phyloP scores from a whole-genome alignment of 352 stramenopile species.

The Phytophthora fragariae region DNA sequence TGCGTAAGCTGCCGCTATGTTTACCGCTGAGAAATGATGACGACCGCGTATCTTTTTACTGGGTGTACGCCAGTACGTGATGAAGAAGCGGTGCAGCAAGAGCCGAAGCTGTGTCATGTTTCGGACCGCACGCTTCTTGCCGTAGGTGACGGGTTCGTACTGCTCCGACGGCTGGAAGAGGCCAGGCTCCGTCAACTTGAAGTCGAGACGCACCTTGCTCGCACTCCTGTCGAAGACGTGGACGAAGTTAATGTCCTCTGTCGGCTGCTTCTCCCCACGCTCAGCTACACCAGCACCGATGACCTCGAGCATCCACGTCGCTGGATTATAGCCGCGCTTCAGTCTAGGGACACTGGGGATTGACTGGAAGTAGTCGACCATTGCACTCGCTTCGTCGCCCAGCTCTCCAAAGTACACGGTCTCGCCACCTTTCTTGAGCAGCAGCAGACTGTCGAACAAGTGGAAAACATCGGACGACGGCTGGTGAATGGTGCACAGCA shows the following conservation, averaged over 20 bases:
- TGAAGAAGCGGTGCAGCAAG: conserved; percentile 56
- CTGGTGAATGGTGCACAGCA: conserved; percentile 94
- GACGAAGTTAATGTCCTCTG: conserved; percentile 39
- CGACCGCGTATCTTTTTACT: conserved; percentile 8
- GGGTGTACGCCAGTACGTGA: conserved; percentile 72
- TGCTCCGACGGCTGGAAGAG: conserved; percentile 35
- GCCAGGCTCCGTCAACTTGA: conserved; percentile 31
- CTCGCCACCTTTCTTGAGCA: conserved; percentile 77
- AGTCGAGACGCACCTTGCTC: conserved; percentile 31
- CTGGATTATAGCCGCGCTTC: conserved; percentile 67
- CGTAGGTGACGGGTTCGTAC: conserved; percentile 36
- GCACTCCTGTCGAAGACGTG: conserved; percentile 42
- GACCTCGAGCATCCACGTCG: conserved; percentile 74
- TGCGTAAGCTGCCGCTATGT: conserved; percentile 14
- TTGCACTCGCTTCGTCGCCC: conserved; percentile 26
- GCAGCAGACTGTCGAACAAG: conserved; percentile 88
- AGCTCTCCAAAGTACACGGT: conserved; percentile 64
- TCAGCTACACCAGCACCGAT: conserved; percentile 56
- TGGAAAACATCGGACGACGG: conserved; percentile 88
- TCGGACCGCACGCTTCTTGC: conserved; percentile 50
- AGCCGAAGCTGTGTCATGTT: conserved; percentile 49
- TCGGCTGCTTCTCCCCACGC: conserved; percentile 43
- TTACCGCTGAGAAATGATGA: conserved; percentile 14
- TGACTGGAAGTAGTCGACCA: conserved; percentile 71
- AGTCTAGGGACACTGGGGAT: conserved; percentile 68